Evolutionary conservation across 495 filamentous ascomycete species (phyloP).

Genomic region (Penicillium dipodomyicola): DNA sequence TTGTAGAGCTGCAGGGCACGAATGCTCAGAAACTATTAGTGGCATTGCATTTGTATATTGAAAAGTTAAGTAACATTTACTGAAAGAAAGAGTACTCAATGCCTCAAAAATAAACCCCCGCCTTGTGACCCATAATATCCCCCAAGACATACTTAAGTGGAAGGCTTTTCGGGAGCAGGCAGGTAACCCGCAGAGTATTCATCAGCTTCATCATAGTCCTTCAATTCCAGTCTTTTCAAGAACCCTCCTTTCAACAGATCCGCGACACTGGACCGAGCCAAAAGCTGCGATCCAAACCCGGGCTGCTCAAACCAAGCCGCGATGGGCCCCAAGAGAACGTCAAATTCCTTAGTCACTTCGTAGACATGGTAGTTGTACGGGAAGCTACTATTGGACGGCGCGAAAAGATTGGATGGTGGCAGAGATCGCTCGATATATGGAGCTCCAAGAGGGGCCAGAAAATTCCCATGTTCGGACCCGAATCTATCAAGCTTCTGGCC

Average conservation of each 20-base stretch:
- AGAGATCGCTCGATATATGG: constrained; percentile 53
- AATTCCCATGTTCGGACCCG: constrained; percentile 47
- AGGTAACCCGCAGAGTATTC: constrained; percentile 22
- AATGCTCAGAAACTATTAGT: neutral
- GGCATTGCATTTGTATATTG: neutral
- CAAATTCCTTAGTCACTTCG: constrained; percentile 43
- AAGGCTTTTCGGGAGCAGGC: constrained; percentile 10
- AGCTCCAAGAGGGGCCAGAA: constrained; percentile 46
- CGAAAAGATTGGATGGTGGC: constrained; percentile 51
- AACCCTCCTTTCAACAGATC: constrained; percentile 27
- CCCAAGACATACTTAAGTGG: neutral
- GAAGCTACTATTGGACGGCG: constrained; percentile 32
- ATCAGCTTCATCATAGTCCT: constrained; percentile 21
- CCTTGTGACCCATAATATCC: neutral
- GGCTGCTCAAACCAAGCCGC: constrained; percentile 59
- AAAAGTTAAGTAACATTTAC: neutral
- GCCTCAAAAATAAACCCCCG: too few species aligned
- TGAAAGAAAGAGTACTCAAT: neutral
- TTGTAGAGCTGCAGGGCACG: neutral
- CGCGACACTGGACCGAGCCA: constrained; percentile 20
- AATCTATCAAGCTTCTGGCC: constrained; percentile 57
- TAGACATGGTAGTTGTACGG: constrained; percentile 59
- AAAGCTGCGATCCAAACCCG: constrained; percentile 53
- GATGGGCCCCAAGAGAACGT: constrained; percentile 49
- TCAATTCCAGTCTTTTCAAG: constrained; percentile 19